Evolutionary conservation across 768 basidiomycete genomes (phyloP), one percentile per base, ranked within the genome.

Genomic region (Agaricus subrufescens): DNA sequence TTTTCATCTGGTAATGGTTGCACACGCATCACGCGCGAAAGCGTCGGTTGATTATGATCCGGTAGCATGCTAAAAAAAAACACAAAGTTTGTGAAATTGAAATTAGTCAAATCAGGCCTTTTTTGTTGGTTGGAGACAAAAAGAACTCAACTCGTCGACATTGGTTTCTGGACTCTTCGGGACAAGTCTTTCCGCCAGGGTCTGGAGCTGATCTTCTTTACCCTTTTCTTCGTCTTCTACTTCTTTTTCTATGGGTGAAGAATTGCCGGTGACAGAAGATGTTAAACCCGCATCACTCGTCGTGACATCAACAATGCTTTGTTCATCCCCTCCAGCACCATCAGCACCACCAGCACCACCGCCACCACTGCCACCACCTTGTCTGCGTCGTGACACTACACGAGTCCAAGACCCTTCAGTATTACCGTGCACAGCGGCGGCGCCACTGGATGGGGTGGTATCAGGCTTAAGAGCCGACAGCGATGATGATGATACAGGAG

Each of bases 321-420:
- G 50, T 43, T 63, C 60, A 54, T 56, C 43, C 50, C 46, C 61
- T 56, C 42, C 46, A 60, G 58, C 19, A 19, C 19, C 19, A 19
- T 1, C 19, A 19, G 19, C 19, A 19, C 19, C 19, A 19, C 19
- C 19, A 19, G 19, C 19, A 19, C 19, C 19, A 19, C 19, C 19
- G 19, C 61, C 73, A 52, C 1, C 11, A 34, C 34, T 34, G 11
- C 11, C 34, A 8, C 8, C 34, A 34, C 34, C 34, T 34, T 34
- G 34, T 34, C 11, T 34, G 11, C 71, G 74, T n/a, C 72, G 73
- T 29, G 78, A 71, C 59, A 81, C 79, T n/a, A 89, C 83, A 54
- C 83, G 84, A 23, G 87, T 89, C 88, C 88, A 89, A 4, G 84
- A 83, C 34, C 78, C 74, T 60, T 87, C 84, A 1, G 79, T 81